Percentiles rank a stretch among this genome's conserved stretches.
Conservation (phyloP, 768 basidiomycete species). For the Paxillus involutus region DNA sequence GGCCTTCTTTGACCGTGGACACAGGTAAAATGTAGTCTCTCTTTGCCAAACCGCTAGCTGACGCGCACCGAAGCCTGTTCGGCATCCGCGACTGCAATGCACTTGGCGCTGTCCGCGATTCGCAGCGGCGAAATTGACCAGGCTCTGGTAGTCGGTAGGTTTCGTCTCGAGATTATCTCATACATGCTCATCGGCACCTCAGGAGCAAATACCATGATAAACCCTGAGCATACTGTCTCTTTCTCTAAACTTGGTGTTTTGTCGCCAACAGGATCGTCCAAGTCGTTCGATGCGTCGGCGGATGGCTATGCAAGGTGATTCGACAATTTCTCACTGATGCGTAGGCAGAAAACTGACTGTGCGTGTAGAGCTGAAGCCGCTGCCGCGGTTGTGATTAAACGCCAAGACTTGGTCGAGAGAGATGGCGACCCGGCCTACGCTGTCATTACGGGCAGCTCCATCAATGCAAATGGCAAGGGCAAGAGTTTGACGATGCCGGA, state of each 20-base stretch:
- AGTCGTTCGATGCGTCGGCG: constrained; percentile 44
- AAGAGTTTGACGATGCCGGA: constrained; percentile 24
- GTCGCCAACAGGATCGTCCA: constrained; percentile 40
- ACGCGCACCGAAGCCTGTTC: constrained; percentile 35
- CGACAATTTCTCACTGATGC: background rate
- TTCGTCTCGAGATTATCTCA: background rate
- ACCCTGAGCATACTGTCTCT: constrained; percentile 8
- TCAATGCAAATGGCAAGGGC: constrained; percentile 23
- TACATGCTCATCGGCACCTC: background rate
- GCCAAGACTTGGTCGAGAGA: constrained; percentile 20
- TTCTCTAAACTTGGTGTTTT: constrained; percentile 19
- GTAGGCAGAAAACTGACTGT: background rate
- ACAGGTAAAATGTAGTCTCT: background rate
- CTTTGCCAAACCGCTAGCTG: too few relatives aligned
- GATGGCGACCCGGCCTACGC: constrained; percentile 23
- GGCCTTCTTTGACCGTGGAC: constrained; percentile 45
- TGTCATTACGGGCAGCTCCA: constrained; percentile 17
- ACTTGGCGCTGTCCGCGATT: constrained; percentile 42
- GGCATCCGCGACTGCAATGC: constrained; percentile 38
- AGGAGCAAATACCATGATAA: constrained; percentile 16
- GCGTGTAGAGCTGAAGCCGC: constrained; percentile 11
- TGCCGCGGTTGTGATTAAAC: constrained; percentile 24
- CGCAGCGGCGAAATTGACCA: constrained; percentile 41
- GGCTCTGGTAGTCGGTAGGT: constrained; percentile 38
- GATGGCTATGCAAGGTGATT: constrained; percentile 14